These are phyloP conservation scores for Pulveroboletus frians DNA, from an alignment of 768 basidiomycete genomes.

Conservation along the genomic window DNA sequence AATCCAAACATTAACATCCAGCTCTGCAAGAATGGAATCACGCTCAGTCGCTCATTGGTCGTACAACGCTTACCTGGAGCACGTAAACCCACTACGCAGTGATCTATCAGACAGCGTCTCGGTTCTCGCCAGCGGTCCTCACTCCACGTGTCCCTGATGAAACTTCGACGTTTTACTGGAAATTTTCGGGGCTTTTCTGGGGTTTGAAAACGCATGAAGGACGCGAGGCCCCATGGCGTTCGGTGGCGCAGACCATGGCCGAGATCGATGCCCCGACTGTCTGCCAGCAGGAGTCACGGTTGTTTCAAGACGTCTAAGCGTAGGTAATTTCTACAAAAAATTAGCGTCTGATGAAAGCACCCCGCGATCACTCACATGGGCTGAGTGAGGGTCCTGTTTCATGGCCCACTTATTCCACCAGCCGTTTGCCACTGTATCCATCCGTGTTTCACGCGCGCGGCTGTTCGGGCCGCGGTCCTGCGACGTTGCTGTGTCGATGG, in stretches of 20 bases:
- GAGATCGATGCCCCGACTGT: slow-evolving; percentile 29
- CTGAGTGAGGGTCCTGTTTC: slow-evolving; percentile 17
- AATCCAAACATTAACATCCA: slow-evolving; percentile 22
- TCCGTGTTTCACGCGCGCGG: slow-evolving; percentile 27
- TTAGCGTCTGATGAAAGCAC: slow-evolving; percentile 7
- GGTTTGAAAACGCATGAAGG: slow-evolving; percentile 13
- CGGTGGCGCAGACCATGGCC: slow-evolving; percentile 24
- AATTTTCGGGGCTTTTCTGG: slow-evolving; percentile 17
- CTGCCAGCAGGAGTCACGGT: slow-evolving; percentile 43
- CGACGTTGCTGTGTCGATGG: slow-evolving; percentile 20
- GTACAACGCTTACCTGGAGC: slow-evolving; percentile 9
- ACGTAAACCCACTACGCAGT: slow-evolving; percentile 8
- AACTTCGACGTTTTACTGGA: slow-evolving; percentile 6
- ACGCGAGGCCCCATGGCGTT: slow-evolving; percentile 18
- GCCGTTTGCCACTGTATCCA: slow-evolving; percentile 40
- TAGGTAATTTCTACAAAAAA: slow-evolving; percentile 27
- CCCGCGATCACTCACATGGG: slow-evolving; percentile 18
- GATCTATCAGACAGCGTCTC: neutral
- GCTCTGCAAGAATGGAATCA: slow-evolving; percentile 6
- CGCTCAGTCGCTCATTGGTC: slow-evolving; percentile 2
- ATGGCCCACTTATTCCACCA: slow-evolving; percentile 51
- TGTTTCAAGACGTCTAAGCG: slow-evolving; percentile 42
- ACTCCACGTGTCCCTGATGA: slow-evolving; percentile 9
- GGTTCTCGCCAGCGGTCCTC: slow-evolving; percentile 4
- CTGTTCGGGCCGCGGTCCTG: slow-evolving; percentile 24